Conservation (phyloP, 805 yeast species). For the Torulaspora gathmanii region DNA sequence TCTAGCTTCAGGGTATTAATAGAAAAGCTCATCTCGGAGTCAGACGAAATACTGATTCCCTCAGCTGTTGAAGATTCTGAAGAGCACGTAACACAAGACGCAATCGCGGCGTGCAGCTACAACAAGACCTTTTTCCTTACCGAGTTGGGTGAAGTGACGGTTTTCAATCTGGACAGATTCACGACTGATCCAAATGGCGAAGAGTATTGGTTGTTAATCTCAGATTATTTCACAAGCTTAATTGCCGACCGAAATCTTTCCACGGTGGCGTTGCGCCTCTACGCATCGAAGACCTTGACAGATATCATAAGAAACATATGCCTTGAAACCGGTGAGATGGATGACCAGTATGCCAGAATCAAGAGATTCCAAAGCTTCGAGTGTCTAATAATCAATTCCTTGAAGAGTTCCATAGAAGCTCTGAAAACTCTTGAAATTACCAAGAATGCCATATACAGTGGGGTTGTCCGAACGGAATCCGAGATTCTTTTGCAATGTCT, state of each 20-base stretch:
- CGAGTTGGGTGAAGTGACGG: slow-evolving; percentile 49
- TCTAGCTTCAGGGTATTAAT: slow-evolving; percentile 48
- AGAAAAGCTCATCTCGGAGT: slow-evolving; percentile 43
- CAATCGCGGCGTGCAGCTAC: slow-evolving; percentile 42
- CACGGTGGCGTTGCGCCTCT: slow-evolving; percentile 42
- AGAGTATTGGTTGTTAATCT: slow-evolving; percentile 46
- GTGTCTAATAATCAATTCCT: slow-evolving; percentile 44
- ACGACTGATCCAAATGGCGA: slow-evolving; percentile 33
- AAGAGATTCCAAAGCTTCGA: slow-evolving; percentile 37
- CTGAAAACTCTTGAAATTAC: slow-evolving; percentile 36
- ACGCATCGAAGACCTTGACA: slow-evolving; percentile 50
- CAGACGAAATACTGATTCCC: slow-evolving; percentile 26
- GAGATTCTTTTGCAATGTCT: slow-evolving; percentile 62
- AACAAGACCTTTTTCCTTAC: slow-evolving; percentile 53
- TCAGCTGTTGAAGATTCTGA: neutral
- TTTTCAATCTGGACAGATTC: slow-evolving; percentile 50
- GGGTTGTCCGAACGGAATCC: slow-evolving; percentile 49
- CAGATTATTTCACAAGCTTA: slow-evolving; percentile 44
- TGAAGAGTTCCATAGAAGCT: slow-evolving; percentile 43
- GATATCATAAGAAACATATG: slow-evolving; percentile 40
- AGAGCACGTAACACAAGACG: no score
- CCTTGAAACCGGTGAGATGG: slow-evolving; percentile 23
- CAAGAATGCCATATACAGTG: slow-evolving; percentile 35
- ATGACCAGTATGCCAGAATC: slow-evolving; percentile 17
- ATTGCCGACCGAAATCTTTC: slow-evolving; percentile 42